phyloP scores from a whole-genome alignment of 2,329 filamentous ascomycete species.

The Monilinia fructigena region DNA sequence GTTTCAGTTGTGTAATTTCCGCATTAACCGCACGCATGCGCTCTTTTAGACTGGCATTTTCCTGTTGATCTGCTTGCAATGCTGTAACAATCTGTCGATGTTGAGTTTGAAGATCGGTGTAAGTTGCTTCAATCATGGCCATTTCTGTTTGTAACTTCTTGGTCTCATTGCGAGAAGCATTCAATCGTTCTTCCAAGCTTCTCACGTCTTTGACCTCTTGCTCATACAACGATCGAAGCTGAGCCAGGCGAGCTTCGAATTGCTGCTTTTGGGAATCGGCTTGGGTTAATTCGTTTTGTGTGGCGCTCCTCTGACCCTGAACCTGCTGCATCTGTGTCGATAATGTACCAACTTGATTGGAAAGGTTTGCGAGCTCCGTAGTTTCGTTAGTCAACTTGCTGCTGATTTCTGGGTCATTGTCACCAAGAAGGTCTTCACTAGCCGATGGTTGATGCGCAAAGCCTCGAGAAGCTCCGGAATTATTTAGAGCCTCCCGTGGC shows the following conservation, averaged over 20 bases:
- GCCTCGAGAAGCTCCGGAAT: conserved; percentile 43
- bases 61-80: conserved; percentile 82
- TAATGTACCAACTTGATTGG: conserved; percentile 88
- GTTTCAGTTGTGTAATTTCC: conserved; percentile 80
- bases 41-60: conserved; percentile 83
- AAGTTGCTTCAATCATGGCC: conserved; percentile 75
- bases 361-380: conserved; percentile 89
- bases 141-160: conserved; percentile 82
- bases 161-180: conserved; percentile 72
- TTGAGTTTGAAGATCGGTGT: conserved; percentile 78
- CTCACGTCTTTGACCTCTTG: conserved; percentile 88
- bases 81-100: conserved; percentile 73
- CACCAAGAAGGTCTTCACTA: conserved; percentile 84
- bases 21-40: conserved; percentile 79
- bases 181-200: conserved; percentile 78
- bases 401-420: conserved; percentile 83
- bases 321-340: conserved; percentile 94
- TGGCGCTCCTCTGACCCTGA: conserved; percentile 73
- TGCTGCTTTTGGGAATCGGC: conserved; percentile 85
- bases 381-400: conserved; percentile 87
- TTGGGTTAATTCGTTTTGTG: conserved; percentile 79
- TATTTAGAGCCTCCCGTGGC: conserved; percentile 59
- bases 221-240: conserved; percentile 85
- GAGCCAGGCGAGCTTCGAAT: conserved; percentile 83
- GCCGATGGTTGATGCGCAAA: conserved; percentile 47